phyloP scores from a whole-genome alignment of 352 stramenopile species.

The Phytophthora palmivora region DNA sequence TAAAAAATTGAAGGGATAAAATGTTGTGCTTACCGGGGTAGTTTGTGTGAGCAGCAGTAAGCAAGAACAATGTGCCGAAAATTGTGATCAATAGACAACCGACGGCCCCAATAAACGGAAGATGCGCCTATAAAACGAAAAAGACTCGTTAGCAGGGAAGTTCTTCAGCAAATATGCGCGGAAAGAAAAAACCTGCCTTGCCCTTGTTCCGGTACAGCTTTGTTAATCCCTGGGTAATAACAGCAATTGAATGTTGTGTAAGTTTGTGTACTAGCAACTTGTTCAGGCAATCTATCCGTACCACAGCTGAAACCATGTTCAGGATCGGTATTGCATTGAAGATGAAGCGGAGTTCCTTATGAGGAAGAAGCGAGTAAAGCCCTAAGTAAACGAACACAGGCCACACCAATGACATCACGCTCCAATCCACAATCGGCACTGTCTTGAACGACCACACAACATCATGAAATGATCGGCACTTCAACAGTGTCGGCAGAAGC shows the following conservation, averaged over 20 bases:
- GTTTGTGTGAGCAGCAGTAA: slow-evolving; percentile 87
- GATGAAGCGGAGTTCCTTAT: slow-evolving; percentile 99
- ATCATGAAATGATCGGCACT: slow-evolving; percentile 54
- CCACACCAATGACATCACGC: slow-evolving; percentile 66
- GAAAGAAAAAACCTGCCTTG: slow-evolving; percentile 47
- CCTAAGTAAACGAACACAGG: slow-evolving; percentile 89
- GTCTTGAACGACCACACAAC: slow-evolving; percentile 41
- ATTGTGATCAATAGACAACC: slow-evolving; percentile 55
- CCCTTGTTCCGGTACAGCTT: slow-evolving; percentile 72
- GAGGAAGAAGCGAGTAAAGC: slow-evolving; percentile 96
- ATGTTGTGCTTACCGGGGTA: slow-evolving; percentile 85
- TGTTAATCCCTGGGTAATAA: slow-evolving; percentile 51
- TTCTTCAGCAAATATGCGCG: too few species aligned
- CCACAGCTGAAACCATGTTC: slow-evolving; percentile 93
- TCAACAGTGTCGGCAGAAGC: slow-evolving; percentile 50
- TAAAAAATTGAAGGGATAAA: not conserved
- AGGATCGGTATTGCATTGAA: slow-evolving; percentile 97
- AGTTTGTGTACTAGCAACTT: not conserved
- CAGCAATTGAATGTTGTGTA: not conserved
- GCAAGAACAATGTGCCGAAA: slow-evolving; percentile 62
- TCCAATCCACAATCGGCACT: slow-evolving; percentile 56
- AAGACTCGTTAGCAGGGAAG: too few species aligned
- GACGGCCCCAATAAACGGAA: slow-evolving; percentile 62
- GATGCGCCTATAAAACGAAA: slow-evolving; percentile 36
- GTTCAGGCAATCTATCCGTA: slow-evolving; percentile 32